Base-by-base conservation (phyloP, 345 rosid genomes). In the Syzygium oleosum region DNA sequence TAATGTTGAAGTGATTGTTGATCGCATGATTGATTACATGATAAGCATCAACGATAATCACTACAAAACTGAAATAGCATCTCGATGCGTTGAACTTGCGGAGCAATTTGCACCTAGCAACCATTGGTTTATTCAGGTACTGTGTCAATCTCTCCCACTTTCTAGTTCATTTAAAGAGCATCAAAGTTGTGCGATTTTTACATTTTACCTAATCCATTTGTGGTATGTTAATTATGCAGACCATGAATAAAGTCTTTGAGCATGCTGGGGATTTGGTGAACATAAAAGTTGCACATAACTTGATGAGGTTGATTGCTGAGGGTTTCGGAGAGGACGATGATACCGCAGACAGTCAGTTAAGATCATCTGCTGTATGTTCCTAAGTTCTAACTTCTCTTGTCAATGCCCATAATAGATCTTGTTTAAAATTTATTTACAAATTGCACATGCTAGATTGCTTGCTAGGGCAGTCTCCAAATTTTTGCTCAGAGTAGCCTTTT, bases 81-180 rank as follows among this genome's bases (percentile, higher is more conserved):
- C 99, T 87, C 95, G 97, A 51, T 96, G 99, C 85, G 97, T 96
- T 87, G 98, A 96, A 86, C 96, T 98, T 85, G 99, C 99, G 0
- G 99, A 96, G 90, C 99, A 98, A 90, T 98, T 94, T 93, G 99
- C 99, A 58, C 99, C 99, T 78, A 96, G 99, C 88, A 98, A 96
- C 92, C 99, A 94, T 61, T 98, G 99, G 99, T 98, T 98, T 90
- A 98, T 98, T 88, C 97, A 94, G 98, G 99, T 98, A 92, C 84
- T 89, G 80, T 73, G 12, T 22, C 14, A 17, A 34, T 73, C 80
- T 55, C 59, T 73, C 80, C 80, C 80, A 73, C 38, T 34, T 73
- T 34, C 80, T 34, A 41, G 49, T 38, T 73, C 80, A 38, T 22
- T 53, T 16, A 46, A 31, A 52, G 85, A 84, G 46, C 77, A 43